These are phyloP conservation scores for Fusarium succisae DNA, from an alignment of 2,329 filamentous ascomycete genomes.

Conservation along the genomic window DNA sequence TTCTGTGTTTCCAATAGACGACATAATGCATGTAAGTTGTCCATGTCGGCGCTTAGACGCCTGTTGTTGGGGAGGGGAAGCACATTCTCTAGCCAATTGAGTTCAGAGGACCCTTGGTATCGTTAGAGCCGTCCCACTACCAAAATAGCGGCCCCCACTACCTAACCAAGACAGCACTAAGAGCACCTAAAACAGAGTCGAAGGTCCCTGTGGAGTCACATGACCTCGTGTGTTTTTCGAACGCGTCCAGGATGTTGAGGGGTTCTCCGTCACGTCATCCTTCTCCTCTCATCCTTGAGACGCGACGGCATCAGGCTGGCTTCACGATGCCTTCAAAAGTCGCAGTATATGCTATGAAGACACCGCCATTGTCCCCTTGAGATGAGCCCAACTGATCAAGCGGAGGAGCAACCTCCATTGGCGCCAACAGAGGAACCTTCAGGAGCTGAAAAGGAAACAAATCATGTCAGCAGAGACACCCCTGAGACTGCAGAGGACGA, in stretches of 20 bases:
- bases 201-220: constrained; percentile 6
- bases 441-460: neutral
- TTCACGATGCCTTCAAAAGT: constrained; percentile 34
- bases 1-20: constrained; percentile 36
- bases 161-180: constrained; percentile 1
- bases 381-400: constrained; percentile 28
- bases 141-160: constrained; percentile 39
- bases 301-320: constrained; percentile 28
- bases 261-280: constrained; percentile 33
- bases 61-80: constrained; percentile 38
- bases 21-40: constrained; percentile 42
- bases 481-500: constrained; percentile 11
- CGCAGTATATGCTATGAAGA: neutral
- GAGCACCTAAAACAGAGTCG: neutral
- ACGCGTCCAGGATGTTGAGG: constrained; percentile 24
- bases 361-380: constrained; percentile 14
- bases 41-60: constrained; percentile 46
- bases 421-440: constrained; percentile 1
- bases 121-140: constrained; percentile 37
- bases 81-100: constrained; percentile 37
- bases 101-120: constrained; percentile 38
- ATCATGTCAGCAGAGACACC: constrained; percentile 2
- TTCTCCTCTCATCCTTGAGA: constrained; percentile 12
- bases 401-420: constrained; percentile 25
- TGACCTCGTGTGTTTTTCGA: constrained; percentile 37